Evolutionary conservation across 1,139 yeast genomes (phyloP).

Genomic region (Magnusiomyces fungicola): DNA sequence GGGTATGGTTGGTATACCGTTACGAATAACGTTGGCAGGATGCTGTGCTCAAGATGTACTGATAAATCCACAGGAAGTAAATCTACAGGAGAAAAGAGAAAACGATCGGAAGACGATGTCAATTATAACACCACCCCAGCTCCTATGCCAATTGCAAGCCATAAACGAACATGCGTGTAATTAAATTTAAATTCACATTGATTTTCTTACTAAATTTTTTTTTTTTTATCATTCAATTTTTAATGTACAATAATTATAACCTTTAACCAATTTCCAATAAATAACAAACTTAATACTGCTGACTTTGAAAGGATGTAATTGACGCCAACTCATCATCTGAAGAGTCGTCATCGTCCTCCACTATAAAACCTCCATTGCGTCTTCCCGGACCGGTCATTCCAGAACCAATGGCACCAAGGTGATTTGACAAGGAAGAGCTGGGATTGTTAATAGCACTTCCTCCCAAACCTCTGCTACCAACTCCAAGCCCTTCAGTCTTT

Average conservation of each 20-base stretch:
- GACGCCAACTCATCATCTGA: slow-evolving; percentile 45
- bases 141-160: neutral
- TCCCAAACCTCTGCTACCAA: neutral
- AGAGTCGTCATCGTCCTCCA: slow-evolving; percentile 26
- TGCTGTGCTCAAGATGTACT: too few relatives aligned
- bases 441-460: neutral
- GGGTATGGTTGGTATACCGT: neutral
- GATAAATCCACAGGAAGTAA: too few relatives aligned
- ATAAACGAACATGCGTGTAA: neutral
- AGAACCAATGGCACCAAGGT: neutral
- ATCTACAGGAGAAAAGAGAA: too few relatives aligned
- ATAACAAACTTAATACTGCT: neutral
- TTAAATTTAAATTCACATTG: too few relatives aligned
- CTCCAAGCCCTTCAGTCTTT: neutral
- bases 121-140: neutral
- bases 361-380: slow-evolving; percentile 10
- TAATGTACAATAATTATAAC: neutral
- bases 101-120: neutral
- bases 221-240: too few relatives aligned
- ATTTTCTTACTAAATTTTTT: too few relatives aligned
- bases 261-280: neutral
- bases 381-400: neutral
- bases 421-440: neutral
- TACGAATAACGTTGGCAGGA: too few relatives aligned
- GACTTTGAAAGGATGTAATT: slow-evolving; percentile 42